Percentiles rank a stretch among this genome's conserved stretches.
These are phyloP conservation scores for Trichosporon sp. DNA, from an alignment of 1,284 basidiomycete genomes.

Conservation along the genomic window DNA sequence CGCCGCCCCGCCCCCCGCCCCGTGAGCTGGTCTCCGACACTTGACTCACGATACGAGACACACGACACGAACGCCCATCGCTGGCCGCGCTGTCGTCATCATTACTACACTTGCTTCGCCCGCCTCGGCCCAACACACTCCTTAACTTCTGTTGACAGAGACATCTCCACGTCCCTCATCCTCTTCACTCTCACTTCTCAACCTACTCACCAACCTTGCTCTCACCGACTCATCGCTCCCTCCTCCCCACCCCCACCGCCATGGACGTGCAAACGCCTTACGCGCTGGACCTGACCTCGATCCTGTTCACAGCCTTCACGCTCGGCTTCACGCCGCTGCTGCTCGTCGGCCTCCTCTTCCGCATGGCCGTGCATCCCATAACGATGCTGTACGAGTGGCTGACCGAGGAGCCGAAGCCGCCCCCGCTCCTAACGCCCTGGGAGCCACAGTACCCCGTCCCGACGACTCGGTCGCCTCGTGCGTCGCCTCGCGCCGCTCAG, in stretches of 20 bases:
- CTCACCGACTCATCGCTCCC: background rate
- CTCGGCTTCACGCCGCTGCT: background rate
- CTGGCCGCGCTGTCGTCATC: background rate
- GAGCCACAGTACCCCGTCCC: background rate
- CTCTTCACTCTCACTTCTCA: no score
- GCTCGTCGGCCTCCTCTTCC: background rate
- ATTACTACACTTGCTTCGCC: background rate
- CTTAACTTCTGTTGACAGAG: background rate
- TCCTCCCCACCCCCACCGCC: background rate
- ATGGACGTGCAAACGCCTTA: constrained; percentile 1
- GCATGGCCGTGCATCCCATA: background rate
- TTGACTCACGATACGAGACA: background rate
- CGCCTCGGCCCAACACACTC: background rate
- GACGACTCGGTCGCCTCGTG: background rate
- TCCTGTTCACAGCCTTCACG: background rate
- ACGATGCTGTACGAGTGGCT: constrained; percentile 1
- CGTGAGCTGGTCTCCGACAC: background rate
- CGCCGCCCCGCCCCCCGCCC: no score
- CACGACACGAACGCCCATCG: background rate
- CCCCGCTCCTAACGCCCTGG: background rate
- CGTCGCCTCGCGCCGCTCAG: background rate
- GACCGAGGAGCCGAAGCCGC: background rate
- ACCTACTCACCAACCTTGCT: background rate
- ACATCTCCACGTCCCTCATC: no score
- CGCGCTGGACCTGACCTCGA: background rate